Evolutionary conservation across 306 rosid species (phyloP).

Genomic region (Senna siamea): DNA sequence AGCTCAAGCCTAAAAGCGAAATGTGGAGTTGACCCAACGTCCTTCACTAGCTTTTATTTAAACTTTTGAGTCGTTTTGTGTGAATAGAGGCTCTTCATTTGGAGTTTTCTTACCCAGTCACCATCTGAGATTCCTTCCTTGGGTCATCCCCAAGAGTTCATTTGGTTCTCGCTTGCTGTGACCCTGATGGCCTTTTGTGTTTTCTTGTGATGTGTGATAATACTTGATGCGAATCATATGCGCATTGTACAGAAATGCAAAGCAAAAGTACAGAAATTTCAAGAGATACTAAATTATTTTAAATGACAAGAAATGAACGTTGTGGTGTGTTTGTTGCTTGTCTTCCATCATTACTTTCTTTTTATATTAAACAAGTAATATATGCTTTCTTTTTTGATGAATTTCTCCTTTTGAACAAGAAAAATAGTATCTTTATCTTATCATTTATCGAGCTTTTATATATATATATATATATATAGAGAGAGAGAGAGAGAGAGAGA

Average conservation of each 20-base stretch:
- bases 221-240: not conserved
- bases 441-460: not conserved
- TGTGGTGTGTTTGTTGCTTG: not conserved
- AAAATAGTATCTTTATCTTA: not conserved
- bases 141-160: not conserved
- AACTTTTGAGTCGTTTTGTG: not conserved
- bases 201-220: not conserved
- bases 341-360: not conserved
- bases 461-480: no score
- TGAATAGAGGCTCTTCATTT: not conserved
- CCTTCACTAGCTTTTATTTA: not conserved
- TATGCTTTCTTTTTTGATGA: not conserved
- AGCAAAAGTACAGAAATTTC: not conserved
- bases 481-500: no score
- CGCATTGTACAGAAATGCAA: not conserved
- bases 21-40: constrained; percentile 3
- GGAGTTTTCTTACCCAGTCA: not conserved
- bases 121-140: constrained; percentile 5
- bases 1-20: not conserved
- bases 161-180: not conserved
- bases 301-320: not conserved
- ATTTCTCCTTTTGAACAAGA: not conserved
- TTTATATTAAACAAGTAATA: not conserved
- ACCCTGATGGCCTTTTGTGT: not conserved
- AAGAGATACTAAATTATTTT: not conserved